phyloP scores from a whole-genome alignment of 176 grass and related monocot species.

The Secale cereale region DNA sequence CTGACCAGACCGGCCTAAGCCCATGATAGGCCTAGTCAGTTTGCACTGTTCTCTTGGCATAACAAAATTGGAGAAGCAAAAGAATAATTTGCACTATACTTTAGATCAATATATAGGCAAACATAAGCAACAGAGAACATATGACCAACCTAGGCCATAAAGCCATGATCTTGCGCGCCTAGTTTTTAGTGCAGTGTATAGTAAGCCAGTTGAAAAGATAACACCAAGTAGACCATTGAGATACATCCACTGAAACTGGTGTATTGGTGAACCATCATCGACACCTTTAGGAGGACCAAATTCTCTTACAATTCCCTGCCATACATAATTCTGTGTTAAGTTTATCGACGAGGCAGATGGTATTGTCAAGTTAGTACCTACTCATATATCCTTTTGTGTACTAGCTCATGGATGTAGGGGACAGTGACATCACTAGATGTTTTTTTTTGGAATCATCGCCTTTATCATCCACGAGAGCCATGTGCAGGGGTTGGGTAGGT shows the following conservation, averaged over 20 bases:
- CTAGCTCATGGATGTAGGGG: no score
- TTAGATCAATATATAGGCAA: neutral
- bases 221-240: slow-evolving; percentile 74
- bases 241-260: slow-evolving; percentile 86
- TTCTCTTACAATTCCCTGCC: slow-evolving; percentile 71
- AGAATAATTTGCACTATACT: neutral
- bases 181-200: slow-evolving; percentile 63
- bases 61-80: neutral
- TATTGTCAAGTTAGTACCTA: no score
- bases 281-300: slow-evolving; percentile 52
- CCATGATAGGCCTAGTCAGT: neutral
- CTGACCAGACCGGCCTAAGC: neutral
- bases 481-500: no score
- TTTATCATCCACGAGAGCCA: no score
- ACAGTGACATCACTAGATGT: no score
- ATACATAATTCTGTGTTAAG: neutral
- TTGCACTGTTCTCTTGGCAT: neutral
- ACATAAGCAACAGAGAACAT: neutral
- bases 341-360: no score
- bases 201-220: slow-evolving; percentile 73
- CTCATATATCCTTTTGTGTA: no score
- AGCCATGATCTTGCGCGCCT: slow-evolving; percentile 64
- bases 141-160: slow-evolving; percentile 61
- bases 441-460: no score
- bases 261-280: slow-evolving; percentile 5